phyloP scores from a whole-genome alignment of 2,329 filamentous ascomycete genomes.

The Coniosporium tulheliwenetii region DNA sequence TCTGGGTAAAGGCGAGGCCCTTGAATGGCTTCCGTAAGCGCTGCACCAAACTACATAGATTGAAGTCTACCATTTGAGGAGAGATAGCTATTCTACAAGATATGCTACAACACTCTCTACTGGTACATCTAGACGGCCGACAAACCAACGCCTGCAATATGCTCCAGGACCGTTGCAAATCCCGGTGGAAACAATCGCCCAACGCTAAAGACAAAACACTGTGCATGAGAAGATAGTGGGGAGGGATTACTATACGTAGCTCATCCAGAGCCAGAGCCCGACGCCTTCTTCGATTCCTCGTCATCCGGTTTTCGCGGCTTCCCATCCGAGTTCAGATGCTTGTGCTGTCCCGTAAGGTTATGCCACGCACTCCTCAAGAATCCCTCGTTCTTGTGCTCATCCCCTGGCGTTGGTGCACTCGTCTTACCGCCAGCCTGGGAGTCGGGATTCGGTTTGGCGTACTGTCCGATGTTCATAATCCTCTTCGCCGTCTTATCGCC shows the following conservation, averaged over 20 bases:
- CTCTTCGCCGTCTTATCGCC: constrained; percentile 81
- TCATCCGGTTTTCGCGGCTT: constrained; percentile 10
- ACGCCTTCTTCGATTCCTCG: constrained; percentile 19
- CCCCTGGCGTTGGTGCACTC: constrained; percentile 6
- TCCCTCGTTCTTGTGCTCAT: constrained; percentile 63
- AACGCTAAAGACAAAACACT: too few species aligned
- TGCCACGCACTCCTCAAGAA: constrained; percentile 93
- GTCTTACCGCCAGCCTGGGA: neutral
- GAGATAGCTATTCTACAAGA: too few species aligned
- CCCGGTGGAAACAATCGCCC: too few species aligned
- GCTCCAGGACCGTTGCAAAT: too few species aligned
- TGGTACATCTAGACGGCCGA: too few species aligned
- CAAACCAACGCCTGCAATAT: too few species aligned
- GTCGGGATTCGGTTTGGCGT: constrained; percentile 29
- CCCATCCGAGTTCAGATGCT: constrained; percentile 8
- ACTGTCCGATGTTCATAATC: constrained; percentile 63
- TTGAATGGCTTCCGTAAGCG: too few species aligned
- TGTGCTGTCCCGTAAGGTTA: constrained; percentile 62
- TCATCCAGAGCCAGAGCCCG: constrained; percentile 13
- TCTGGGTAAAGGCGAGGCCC: too few species aligned
- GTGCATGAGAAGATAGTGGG: too few species aligned
- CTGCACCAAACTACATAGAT: too few species aligned
- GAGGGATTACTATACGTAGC: neutral
- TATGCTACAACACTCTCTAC: too few species aligned
- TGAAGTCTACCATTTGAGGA: too few species aligned